Evolutionary conservation across 441 rosid species (phyloP).

Genomic region (Erodium moschatum): DNA sequence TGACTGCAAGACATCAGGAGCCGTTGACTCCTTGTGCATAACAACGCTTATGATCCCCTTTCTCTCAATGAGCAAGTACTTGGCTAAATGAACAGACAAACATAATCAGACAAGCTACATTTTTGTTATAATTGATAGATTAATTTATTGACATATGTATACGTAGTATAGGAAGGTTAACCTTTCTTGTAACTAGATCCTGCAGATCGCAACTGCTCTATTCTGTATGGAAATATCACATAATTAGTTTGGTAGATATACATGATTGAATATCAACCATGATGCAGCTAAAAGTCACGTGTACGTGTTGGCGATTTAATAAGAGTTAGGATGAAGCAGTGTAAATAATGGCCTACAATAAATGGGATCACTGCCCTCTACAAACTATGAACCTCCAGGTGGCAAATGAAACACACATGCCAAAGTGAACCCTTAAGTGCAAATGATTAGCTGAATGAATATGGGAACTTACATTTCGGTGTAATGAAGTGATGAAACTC

Average conservation of each 20-base stretch:
- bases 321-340: too few relatives aligned
- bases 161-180: conserved; percentile 21
- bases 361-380: too few relatives aligned
- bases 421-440: too few relatives aligned
- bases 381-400: too few relatives aligned
- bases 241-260: conserved; percentile 16
- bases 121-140: not conserved
- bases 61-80: conserved; percentile 52
- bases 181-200: conserved; percentile 50
- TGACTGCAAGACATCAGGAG: conserved; percentile 63
- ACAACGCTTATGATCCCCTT: conserved; percentile 40
- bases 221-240: conserved; percentile 39
- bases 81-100: conserved; percentile 33
- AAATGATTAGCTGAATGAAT: too few relatives aligned
- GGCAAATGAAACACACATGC: too few relatives aligned
- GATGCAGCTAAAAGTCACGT: too few relatives aligned
- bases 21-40: conserved; percentile 52
- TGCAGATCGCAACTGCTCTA: conserved; percentile 42
- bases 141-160: not conserved
- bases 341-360: too few relatives aligned
- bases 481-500: conserved; percentile 60
- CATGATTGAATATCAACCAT: not conserved
- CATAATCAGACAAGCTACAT: conserved; percentile 11
- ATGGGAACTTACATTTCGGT: conserved; percentile 50
- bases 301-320: too few relatives aligned